phyloP scores from a whole-genome alignment of 139 green algal species.

The Asterochloris erici region DNA sequence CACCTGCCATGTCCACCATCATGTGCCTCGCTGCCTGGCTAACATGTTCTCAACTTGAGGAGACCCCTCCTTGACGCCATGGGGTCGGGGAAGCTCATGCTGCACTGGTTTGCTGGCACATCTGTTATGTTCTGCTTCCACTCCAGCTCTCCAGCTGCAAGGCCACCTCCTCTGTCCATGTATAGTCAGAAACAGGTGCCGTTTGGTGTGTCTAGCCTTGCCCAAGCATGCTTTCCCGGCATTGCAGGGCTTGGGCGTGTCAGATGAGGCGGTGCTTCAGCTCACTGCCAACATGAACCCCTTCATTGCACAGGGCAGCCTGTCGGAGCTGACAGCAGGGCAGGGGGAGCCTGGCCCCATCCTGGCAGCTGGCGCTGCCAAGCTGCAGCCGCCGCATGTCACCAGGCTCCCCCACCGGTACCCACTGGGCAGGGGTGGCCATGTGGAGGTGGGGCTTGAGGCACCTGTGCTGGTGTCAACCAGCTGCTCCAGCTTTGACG shows the following conservation, averaged over 20 bases:
- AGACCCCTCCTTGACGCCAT: no score
- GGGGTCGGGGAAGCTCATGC: no score
- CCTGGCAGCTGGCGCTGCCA: conserved; percentile 4
- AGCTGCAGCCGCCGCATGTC: neutral
- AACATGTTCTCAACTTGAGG: no score
- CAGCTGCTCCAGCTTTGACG: neutral
- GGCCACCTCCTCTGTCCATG: no score
- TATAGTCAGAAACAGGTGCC: no score
- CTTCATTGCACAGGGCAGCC: conserved; percentile 18
- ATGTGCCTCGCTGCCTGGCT: no score
- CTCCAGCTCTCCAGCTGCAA: no score
- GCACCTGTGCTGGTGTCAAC: neutral
- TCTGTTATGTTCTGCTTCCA: no score
- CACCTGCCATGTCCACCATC: no score
- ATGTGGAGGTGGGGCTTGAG: neutral
- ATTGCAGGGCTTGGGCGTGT: conserved; percentile 14
- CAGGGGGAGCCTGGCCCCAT: neutral
- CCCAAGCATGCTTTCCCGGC: no score
- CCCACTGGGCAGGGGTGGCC: neutral
- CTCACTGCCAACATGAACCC: conserved; percentile 19
- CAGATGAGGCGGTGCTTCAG: neutral
- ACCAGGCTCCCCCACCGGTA: neutral
- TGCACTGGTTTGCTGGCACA: no score
- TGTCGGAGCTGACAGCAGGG: conserved; percentile 9
- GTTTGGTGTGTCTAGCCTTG: no score